Evolutionary conservation across 768 basidiomycete genomes (phyloP).

Genomic region (Pleurotus giganteus): DNA sequence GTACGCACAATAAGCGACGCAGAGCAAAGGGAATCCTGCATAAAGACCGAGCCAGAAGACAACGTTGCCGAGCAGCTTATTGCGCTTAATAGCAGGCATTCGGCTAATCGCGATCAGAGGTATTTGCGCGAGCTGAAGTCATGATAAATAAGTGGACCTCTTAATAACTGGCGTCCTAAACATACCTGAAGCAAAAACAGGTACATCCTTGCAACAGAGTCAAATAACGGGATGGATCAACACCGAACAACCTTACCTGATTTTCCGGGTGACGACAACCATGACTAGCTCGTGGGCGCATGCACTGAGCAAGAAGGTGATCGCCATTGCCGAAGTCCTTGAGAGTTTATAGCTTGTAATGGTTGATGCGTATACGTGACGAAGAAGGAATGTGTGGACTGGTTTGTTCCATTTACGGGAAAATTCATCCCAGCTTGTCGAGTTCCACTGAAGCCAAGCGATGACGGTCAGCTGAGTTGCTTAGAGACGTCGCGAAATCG

Average conservation of each 20-base stretch:
- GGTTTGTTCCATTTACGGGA: conserved; percentile 99
- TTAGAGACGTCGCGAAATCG: neutral
- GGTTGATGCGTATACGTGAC: conserved; percentile 92
- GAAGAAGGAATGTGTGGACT: conserved; percentile 88
- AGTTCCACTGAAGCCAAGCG: conserved; percentile 74
- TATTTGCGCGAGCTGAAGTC: conserved; percentile 75
- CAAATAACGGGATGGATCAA: neutral
- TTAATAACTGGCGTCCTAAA: neutral
- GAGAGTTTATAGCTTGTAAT: conserved; percentile 77
- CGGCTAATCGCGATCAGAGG: conserved; percentile 85
- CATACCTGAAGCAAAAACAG: conserved; percentile 73
- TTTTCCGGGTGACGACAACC: conserved; percentile 91
- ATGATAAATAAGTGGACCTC: conserved; percentile 3
- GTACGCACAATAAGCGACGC: conserved; percentile 61
- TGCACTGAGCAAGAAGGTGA: conserved; percentile 92
- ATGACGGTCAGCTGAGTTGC: neutral
- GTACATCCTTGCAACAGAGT: conserved; percentile 59
- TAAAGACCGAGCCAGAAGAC: conserved; percentile 95
- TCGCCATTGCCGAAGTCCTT: conserved; percentile 78
- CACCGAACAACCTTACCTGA: conserved; percentile 51
- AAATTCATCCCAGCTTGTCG: conserved; percentile 95
- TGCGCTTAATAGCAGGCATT: conserved; percentile 72
- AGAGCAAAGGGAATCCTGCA: conserved; percentile 90
- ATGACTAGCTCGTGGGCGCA: conserved; percentile 94
- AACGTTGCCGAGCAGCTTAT: conserved; percentile 78